Evolutionary conservation across 2,329 filamentous ascomycete genomes (phyloP).

Genomic region (Helotiales sp.): DNA sequence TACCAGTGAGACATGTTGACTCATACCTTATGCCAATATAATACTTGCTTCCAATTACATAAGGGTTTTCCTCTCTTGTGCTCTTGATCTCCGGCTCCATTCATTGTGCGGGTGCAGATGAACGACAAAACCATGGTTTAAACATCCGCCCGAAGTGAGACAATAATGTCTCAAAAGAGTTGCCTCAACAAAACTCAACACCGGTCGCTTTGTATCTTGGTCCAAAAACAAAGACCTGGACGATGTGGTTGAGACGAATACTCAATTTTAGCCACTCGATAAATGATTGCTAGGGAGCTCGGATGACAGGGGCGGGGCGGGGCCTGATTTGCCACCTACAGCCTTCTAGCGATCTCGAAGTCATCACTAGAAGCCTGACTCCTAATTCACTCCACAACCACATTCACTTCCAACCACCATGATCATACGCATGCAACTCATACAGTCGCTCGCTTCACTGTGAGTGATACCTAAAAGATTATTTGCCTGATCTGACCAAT

Average conservation of each 20-base stretch:
- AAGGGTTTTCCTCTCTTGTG: constrained; percentile 3
- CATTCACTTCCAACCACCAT: not conserved
- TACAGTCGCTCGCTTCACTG: not conserved
- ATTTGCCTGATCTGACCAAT: not conserved
- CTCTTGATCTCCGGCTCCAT: constrained; percentile 3
- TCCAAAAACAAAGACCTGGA: too few relatives aligned
- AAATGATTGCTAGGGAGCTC: too few relatives aligned
- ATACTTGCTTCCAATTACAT: not conserved
- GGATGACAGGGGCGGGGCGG: too few relatives aligned
- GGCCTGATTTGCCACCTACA: not conserved
- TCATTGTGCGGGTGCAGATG: not conserved
- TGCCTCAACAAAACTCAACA: not conserved
- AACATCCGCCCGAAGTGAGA: too few relatives aligned
- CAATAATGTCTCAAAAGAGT: not conserved
- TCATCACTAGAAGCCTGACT: not conserved
- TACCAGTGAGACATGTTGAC: not conserved
- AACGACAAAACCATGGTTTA: too few relatives aligned
- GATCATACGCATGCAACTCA: not conserved
- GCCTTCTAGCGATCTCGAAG: not conserved
- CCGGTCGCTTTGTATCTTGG: too few relatives aligned
- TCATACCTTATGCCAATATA: not conserved
- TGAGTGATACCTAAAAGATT: not conserved
- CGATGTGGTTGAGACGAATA: too few relatives aligned
- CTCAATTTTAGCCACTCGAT: too few relatives aligned
- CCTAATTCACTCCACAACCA: not conserved